Conservation (phyloP, 176 grass and related monocot species). For the Lolium perenne region DNA sequence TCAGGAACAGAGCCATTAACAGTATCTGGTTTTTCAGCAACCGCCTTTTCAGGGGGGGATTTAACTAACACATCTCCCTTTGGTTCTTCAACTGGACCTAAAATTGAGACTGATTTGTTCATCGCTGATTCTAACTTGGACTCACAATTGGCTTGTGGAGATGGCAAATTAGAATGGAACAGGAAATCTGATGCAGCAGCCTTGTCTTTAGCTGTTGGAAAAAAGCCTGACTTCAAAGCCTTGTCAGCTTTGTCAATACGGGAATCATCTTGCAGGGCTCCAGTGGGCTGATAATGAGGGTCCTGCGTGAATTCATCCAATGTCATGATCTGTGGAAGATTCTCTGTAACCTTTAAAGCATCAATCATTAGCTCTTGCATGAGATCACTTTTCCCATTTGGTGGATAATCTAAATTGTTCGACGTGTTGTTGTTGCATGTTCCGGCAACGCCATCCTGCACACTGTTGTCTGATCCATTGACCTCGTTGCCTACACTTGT, state of each 20-base stretch:
- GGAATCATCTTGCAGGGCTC: conserved; percentile 36
- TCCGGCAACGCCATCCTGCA: conserved; percentile 22
- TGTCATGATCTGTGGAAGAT: conserved; percentile 56
- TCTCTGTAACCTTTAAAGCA: conserved; percentile 57
- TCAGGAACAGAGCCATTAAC: conserved; percentile 43
- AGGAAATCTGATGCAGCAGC: conserved; percentile 38
- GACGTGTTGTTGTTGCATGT: conserved; percentile 34
- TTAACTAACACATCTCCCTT: conserved; percentile 36
- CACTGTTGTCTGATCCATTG: conserved; percentile 34
- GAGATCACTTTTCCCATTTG: conserved; percentile 52
- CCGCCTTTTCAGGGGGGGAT: conserved; percentile 26
- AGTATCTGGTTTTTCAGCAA: conserved; percentile 47
- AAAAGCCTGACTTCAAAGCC: conserved; percentile 20
- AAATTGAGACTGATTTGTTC: background rate
- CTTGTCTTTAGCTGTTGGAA: conserved; percentile 25
- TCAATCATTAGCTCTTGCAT: conserved; percentile 65
- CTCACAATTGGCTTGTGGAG: conserved; percentile 34
- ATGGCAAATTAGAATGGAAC: conserved; percentile 5
- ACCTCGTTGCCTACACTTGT: background rate
- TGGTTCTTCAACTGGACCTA: conserved; percentile 9
- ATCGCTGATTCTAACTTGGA: conserved; percentile 25
- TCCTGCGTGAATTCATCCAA: conserved; percentile 62
- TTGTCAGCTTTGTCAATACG: conserved; percentile 27
- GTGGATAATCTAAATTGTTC: conserved; percentile 42
- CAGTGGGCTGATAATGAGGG: conserved; percentile 61